phyloP scores from a whole-genome alignment of 2,329 filamentous ascomycete species.

The Penicillium decumbens region DNA sequence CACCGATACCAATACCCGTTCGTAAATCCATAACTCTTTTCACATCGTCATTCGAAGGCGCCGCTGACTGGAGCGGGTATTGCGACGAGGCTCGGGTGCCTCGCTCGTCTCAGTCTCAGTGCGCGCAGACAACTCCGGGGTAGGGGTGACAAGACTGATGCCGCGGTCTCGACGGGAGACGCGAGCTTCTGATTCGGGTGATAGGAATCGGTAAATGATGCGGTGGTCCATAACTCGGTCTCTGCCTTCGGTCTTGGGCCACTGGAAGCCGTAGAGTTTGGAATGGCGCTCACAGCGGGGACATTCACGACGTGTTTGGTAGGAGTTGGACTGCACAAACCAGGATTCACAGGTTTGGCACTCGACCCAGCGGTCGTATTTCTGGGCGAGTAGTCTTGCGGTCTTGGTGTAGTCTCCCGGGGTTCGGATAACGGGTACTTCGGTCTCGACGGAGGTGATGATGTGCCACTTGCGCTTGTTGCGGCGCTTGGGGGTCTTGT shows the following conservation, averaged over 20 bases:
- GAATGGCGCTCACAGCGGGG: conserved; percentile 92
- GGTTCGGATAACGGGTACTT: conserved; percentile 44
- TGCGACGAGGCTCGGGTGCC: conserved; percentile 31
- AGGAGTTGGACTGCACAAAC: conserved; percentile 86
- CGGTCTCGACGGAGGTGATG: conserved; percentile 38
- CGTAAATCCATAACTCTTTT: conserved; percentile 13
- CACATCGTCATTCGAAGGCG: conserved; percentile 37
- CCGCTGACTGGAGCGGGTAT: conserved; percentile 34
- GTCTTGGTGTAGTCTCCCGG: conserved; percentile 83
- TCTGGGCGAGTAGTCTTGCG: conserved; percentile 66
- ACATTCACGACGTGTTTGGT: conserved; percentile 78
- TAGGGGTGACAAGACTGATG: conserved; percentile 36
- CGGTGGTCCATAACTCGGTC: conserved; percentile 74
- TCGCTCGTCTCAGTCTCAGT: conserved; percentile 40
- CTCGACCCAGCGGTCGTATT: conserved; percentile 77
- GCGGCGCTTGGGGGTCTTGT: conserved; percentile 21
- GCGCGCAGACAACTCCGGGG: conserved; percentile 35
- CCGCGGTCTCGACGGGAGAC: conserved; percentile 37
- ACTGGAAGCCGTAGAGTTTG: conserved; percentile 89
- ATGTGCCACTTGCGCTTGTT: conserved; percentile 29
- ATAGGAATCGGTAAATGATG: conserved; percentile 78
- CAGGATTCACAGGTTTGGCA: conserved; percentile 76
- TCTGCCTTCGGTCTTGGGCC: conserved; percentile 89
- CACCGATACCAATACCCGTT: conserved; percentile 4
- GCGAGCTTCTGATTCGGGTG: conserved; percentile 60